Evolutionary conservation across 2,329 filamentous ascomycete genomes (phyloP), one percentile per base, ranked within the genome.

Genomic region (Epichloe scottii): DNA sequence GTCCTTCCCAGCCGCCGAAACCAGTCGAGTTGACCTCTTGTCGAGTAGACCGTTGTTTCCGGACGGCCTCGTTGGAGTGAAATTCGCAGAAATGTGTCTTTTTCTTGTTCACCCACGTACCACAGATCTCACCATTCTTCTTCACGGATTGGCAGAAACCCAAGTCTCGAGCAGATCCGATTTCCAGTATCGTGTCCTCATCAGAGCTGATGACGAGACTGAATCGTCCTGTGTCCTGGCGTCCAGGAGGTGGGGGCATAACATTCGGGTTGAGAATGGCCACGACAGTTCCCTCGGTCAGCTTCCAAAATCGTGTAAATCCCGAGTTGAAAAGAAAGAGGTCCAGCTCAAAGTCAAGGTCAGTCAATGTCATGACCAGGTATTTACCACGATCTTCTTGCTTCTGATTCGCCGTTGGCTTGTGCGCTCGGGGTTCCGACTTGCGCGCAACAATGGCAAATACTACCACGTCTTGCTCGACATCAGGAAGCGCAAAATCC

Each of bases 31-130:
- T 95, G 54, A 96, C 76, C 61, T 95, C 89, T 72, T 90, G 83
- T 37, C 90, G 77, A 1, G 76, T 73, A 11, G 79, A 73, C 33
- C 74, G 72, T 50, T 62, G 81, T 62, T 87, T 90, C 50, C 82
- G 78, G 3, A 97, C 71, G 26, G 88, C 84, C 26, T 88, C 73
- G 59, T 94, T 89, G 57, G 95, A 81, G 66, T 98, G 93, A 59
- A 85, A 98, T 57, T 95, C 89, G 69, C 93, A 98, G 63, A 86
- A 88, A 59, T 95, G 84, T 0, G 90, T 95, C 60, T 89, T 87
- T 49, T 89, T 82, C 57, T 79, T 81, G 66, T 98, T 91, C 53
- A 98, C 76, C 93, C 93, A 98, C 30, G 79, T 71, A 35, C 78
- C 81, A 66, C 93, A 98, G 45, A 77, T 71, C 51, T 86, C 78